Percentiles rank a stretch among this genome's conserved stretches.
phyloP scores from a whole-genome alignment of 1,139 yeast species.

The Blastobotrys proliferans region DNA sequence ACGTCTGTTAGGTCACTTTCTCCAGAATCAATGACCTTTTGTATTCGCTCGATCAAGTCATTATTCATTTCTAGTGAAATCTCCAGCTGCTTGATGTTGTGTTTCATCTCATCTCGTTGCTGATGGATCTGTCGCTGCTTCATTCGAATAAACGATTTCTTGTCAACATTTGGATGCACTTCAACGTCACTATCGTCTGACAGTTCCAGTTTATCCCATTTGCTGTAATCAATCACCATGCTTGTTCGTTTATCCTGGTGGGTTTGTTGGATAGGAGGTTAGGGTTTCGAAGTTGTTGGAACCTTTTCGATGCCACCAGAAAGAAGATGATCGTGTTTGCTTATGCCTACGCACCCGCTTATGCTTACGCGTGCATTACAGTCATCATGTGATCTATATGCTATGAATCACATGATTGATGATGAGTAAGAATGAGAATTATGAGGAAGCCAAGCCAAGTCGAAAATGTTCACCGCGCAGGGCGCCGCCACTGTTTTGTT shows the following conservation, averaged over 20 bases:
- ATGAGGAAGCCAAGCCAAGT: too few species aligned
- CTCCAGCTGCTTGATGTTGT: constrained; percentile 68
- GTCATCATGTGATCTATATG: too few species aligned
- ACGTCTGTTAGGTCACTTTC: constrained; percentile 31
- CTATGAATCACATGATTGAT: too few species aligned
- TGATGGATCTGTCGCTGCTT: constrained; percentile 97
- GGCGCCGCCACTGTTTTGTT: too few species aligned
- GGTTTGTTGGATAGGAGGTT: not conserved
- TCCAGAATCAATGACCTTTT: constrained; percentile 46
- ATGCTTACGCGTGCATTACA: too few species aligned
- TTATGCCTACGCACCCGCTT: too few species aligned
- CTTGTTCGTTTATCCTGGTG: not conserved
- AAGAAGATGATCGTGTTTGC: too few species aligned
- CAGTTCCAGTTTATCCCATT: constrained; percentile 94
- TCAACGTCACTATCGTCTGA: constrained; percentile 96
- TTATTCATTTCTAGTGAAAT: constrained; percentile 75
- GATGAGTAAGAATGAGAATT: too few species aligned
- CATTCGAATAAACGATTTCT: constrained; percentile 88
- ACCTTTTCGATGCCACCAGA: too few species aligned
- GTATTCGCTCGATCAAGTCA: constrained; percentile 69
- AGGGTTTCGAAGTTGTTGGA: too few species aligned
- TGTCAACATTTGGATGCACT: constrained; percentile 98
- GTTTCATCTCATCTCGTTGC: constrained; percentile 74
- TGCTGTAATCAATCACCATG: constrained; percentile 76
- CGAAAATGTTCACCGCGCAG: too few species aligned